Percentiles rank a stretch among this genome's conserved stretches.
Evolutionary conservation across 257 asterid genomes (phyloP).

Genomic region (Lycium ferocissimum): DNA sequence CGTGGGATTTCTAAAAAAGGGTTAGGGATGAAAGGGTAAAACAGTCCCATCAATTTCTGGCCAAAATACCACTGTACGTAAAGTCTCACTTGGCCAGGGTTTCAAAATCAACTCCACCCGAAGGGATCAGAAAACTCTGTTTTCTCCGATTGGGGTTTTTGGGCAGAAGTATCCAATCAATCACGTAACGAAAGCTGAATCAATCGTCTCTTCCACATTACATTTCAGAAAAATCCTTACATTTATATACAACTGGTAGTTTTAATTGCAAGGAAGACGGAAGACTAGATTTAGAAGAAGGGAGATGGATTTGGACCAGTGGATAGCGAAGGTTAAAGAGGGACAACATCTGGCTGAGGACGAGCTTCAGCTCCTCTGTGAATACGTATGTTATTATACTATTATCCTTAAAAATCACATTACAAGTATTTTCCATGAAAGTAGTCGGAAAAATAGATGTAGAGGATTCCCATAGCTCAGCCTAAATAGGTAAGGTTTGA

Average conservation of each 20-base stretch:
- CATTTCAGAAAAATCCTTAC: not conserved
- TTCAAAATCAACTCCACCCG: constrained; percentile 15
- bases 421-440: not conserved
- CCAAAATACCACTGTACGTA: constrained; percentile 22
- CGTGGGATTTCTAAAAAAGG: not conserved
- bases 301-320: constrained; percentile 93
- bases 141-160: constrained; percentile 22
- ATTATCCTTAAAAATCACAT: not conserved
- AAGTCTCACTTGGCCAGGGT: constrained; percentile 29
- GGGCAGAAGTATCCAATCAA: constrained; percentile 3
- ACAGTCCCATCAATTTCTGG: not conserved
- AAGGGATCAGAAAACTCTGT: constrained; percentile 1
- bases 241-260: not conserved
- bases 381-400: constrained; percentile 63
- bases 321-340: constrained; percentile 95
- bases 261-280: constrained; percentile 6
- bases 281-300: constrained; percentile 18
- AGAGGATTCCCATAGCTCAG: not conserved
- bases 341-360: constrained; percentile 99
- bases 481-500: not conserved
- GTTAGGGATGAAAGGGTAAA: constrained; percentile 23
- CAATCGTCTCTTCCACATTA: constrained; percentile 13
- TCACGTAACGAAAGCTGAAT: not conserved
- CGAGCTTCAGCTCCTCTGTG: constrained; percentile 99
- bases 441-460: not conserved